Evolutionary conservation across 371 early-diverging fungal species (phyloP).

Genomic region (Mortierella sp.): DNA sequence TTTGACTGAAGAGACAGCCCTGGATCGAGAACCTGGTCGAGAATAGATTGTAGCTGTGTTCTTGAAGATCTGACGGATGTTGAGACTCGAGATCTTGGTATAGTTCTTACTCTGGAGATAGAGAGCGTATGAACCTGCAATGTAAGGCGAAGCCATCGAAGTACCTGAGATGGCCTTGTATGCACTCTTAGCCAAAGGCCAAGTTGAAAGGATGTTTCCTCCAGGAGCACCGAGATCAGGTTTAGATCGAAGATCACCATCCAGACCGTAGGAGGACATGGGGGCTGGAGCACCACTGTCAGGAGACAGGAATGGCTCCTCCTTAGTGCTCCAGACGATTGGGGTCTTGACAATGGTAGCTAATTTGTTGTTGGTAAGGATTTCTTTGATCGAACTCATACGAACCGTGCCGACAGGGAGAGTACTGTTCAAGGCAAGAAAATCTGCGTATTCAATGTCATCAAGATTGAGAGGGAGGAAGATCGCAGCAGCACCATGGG

Average conservation of each 20-base stretch:
- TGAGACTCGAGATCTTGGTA: not conserved
- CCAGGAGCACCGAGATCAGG: too few species aligned
- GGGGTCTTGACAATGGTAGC: not conserved
- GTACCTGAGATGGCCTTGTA: constrained; percentile 11
- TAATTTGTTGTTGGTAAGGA: constrained; percentile 44
- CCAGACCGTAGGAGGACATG: constrained; percentile 71
- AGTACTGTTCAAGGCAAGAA: too few species aligned
- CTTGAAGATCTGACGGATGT: not conserved
- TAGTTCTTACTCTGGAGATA: constrained; percentile 43
- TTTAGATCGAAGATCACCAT: too few species aligned
- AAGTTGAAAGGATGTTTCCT: constrained; percentile 8
- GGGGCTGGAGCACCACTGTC: constrained; percentile 57
- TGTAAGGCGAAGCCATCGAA: constrained; percentile 73
- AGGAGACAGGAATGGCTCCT: constrained; percentile 24
- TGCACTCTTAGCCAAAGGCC: constrained; percentile 5
- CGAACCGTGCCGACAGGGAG: too few species aligned
- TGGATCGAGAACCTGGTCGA: constrained; percentile 14
- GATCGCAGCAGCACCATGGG: constrained; percentile 72
- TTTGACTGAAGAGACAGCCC: too few species aligned
- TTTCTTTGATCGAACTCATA: constrained; percentile 51
- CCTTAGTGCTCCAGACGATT: constrained; percentile 9
- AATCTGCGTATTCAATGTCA: constrained; percentile 40
- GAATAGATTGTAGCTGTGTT: constrained; percentile 5
- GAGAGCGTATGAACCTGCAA: constrained; percentile 71
- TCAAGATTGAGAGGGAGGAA: constrained; percentile 58